Conservation (phyloP, 768 basidiomycete genomes). For the Amanita thiersii region DNA sequence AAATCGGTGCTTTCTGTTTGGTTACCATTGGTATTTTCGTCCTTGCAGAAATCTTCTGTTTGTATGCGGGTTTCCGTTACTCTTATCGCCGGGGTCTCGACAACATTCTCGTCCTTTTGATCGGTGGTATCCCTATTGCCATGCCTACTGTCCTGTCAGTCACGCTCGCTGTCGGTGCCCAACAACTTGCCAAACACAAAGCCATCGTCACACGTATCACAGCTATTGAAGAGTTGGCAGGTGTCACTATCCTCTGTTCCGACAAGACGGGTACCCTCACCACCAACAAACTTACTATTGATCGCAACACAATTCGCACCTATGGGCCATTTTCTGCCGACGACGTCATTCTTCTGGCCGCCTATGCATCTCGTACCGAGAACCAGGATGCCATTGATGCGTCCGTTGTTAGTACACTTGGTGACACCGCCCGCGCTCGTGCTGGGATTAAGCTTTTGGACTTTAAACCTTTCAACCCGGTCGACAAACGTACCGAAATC, state of each 20-base stretch:
- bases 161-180: constrained; percentile 97
- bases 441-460: constrained; percentile 93
- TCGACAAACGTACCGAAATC: constrained; percentile 98
- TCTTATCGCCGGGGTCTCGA: constrained; percentile 90
- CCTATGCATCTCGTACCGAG: constrained; percentile 96
- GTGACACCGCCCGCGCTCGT: constrained; percentile 68
- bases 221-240: constrained; percentile 96
- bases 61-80: constrained; percentile 91
- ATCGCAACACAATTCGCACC: constrained; percentile 83
- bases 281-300: constrained; percentile 99
- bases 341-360: constrained; percentile 88
- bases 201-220: constrained; percentile 99
- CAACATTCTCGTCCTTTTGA: constrained; percentile 97
- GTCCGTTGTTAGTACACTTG: constrained; percentile 76
- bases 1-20: constrained; percentile 96
- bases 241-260: constrained; percentile 97
- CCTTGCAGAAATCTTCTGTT: constrained; percentile 85
- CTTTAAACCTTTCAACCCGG: constrained; percentile 99
- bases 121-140: constrained; percentile 99
- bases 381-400: constrained; percentile 97
- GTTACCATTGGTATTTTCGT: constrained; percentile 96
- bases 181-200: constrained; percentile 98
- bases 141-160: constrained; percentile 99
- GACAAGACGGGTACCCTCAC: constrained; percentile 99
- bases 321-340: constrained; percentile 86